Evolutionary conservation across 2,329 filamentous ascomycete species (phyloP), one percentile per base, ranked within the genome.

Genomic region (Apiospora sp.): DNA sequence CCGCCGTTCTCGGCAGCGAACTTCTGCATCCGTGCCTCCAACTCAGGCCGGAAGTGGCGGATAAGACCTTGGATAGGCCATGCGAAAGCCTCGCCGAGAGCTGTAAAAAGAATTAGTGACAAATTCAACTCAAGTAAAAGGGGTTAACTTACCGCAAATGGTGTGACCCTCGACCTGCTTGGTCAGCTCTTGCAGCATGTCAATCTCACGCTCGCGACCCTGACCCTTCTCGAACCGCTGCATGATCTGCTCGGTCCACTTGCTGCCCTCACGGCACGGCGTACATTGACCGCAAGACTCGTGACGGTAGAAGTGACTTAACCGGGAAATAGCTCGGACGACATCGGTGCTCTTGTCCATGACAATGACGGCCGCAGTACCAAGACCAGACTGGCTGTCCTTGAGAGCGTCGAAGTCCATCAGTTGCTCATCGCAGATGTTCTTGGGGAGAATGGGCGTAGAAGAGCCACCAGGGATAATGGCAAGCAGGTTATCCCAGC

Each of bases 181-280:
- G 75, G 96, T 99, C 78, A 99, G 87, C 88, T 99, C 96, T 87
- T 98, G 96, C 77, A 99, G 90, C 96, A 99, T 99, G 83, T 99
- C 96, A 82, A 99, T 99, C 86, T 99, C 96, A 74, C 96, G 90
- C 84, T 92, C 91, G 75, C 94, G 92, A 74, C 94, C 96, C 84
- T 94, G 91, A 73, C 96, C 96, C 83, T 93, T 93, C 88, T 97
- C 95, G 79, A 99, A 97, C 72, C 96, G 93, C 84, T 93, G 88
- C 96, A 99, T 98, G 84, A 99, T 98, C 88, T 99, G 95, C 85
- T 97, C 93, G 14, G 96, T 98, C 96, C 96, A 99, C 87, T 97
- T 98, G 88, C 93, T 97, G 77, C 96, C 96, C 87, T 99, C 96
- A 82, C 96, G 93, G 90, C 96, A 99, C n/a, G 96, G 96, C 73